phyloP scores from a whole-genome alignment of 345 rosid species.

The Brassica cretica region DNA sequence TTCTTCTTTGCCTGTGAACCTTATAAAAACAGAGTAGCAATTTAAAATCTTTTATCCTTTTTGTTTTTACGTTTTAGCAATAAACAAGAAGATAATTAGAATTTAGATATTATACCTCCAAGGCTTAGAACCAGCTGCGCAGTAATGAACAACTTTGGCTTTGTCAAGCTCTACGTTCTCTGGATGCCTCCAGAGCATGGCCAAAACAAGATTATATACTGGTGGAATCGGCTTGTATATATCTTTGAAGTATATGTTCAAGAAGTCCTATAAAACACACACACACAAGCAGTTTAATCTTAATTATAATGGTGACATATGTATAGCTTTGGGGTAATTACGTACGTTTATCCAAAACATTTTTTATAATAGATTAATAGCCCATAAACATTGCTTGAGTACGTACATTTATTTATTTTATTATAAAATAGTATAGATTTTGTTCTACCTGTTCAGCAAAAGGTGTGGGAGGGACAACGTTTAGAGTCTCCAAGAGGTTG shows the following conservation, averaged over 20 bases:
- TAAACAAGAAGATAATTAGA: not conserved
- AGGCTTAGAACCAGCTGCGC: constrained; percentile 73
- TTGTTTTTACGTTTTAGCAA: not conserved
- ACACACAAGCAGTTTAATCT: not conserved
- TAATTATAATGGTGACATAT: not conserved
- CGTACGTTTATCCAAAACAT: no score
- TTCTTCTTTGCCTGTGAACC: constrained; percentile 56
- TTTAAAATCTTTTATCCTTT: not conserved
- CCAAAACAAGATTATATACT: constrained; percentile 64
- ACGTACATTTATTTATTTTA: not conserved
- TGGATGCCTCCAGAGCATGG: constrained; percentile 83
- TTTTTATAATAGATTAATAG: no score
- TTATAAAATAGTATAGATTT: not conserved
- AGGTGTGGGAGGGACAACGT: constrained; percentile 51
- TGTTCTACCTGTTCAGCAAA: constrained; percentile 75
- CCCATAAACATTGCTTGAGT: not conserved
- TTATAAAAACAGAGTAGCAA: constrained; percentile 17
- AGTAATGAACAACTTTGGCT: constrained; percentile 70
- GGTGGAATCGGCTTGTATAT: constrained; percentile 62
- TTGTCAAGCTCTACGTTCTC: constrained; percentile 58
- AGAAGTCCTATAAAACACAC: constrained; percentile 48
- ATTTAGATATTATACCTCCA: constrained; percentile 40
- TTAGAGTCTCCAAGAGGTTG: constrained; percentile 48
- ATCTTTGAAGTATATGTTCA: constrained; percentile 67
- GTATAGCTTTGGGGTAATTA: no score